Base-by-base conservation (phyloP, 352 stramenopile species). In the Elongisporangium anandrum region DNA sequence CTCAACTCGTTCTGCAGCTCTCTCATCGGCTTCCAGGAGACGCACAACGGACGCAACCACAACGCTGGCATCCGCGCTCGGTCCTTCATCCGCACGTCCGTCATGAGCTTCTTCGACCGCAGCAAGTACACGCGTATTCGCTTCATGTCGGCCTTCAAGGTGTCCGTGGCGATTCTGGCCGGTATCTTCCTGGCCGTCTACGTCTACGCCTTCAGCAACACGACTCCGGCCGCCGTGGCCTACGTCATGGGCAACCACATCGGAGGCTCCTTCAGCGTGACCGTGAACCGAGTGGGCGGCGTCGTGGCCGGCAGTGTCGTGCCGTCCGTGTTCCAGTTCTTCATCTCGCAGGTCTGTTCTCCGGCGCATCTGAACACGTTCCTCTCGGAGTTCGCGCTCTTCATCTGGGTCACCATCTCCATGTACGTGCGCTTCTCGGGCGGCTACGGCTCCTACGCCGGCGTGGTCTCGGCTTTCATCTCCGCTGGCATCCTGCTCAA, bases 231-330 rank as follows among this genome's bases (percentile, higher is more conserved):
- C 0, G 72, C 81, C 0, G 68, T 94, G 10, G 81, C 80, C 0
- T 92, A 90, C 69, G 77, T 94, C 52, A 92, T 94, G 79, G 79
- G 84, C 3, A 90, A 86, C 50, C 69, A 85, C 59, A 80, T 94
- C 50, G 84, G 84, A 34, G 81, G 82, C 12, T 91, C 80, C 1
- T 94, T 94, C 59, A 85, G 79, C 19, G 73, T 89, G 17, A 94
- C 84, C 0, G 77, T 90, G 64, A 92, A 92, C 19, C 85, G 85
- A 64, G 85, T 94, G 12, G 85, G 76, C 16, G 85, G 85, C 52
- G 82, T 94, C 57, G 81, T 94, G n/a, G 85, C 85, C 0, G 85
- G 82, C 4, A 90, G 79, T 64, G 81, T 94, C 34, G 74, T 94
- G 53, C 85, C 85, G 21, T 92, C 82, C 16, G 81, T 94, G 0